Base-by-base conservation (phyloP, 352 stramenopile species). In the Thraustochytrium striatum region DNA sequence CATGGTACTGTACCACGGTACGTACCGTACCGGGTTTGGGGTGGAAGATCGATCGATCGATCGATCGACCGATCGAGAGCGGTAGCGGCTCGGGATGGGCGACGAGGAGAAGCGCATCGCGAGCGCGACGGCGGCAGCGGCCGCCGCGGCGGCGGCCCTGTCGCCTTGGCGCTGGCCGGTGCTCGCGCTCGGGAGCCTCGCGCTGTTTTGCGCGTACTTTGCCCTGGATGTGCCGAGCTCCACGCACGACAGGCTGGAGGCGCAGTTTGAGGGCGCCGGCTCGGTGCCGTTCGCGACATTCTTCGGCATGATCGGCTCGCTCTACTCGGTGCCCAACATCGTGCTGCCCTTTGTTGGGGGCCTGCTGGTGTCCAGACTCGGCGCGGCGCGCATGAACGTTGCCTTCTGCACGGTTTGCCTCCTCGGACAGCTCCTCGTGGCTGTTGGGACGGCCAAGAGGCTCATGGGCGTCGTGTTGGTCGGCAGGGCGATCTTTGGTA, bases 271-370 rank as follows among this genome's bases (percentile, higher is more conserved):
- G 69, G 82, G 87, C 69, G 87, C 87, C 79, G 16, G 50, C 32
- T 85, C 88, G 11, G 90, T 91, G 69, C 91, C 91, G 69, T 89
- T 93, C 73, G 44, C 30, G 30, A 25, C 38, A 3, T 28, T 28
- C 33, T 61, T 83, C n/a, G 41, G 57, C 7, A 30, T 57, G 8
- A 41, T 43, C 13, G 57, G 19, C 32, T 50, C 33, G 19, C 21
- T 79, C 8, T 83, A 83, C 58, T 83, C 72, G 16, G 25, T 81
- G 2, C 78, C 78, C n/a, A 83, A 83, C 50, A 92, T 96, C 38
- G 72, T 96, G 35, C 78, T 97, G 57, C 93, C 93, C 21, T 95
- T 97, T 81, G 94, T 97, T 61, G 93, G 93, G 32, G 93, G 93
- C 30, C 89, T 93, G 36, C 85, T 97, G 33, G 90, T 96, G 13